Base-by-base conservation (phyloP, 108 stramenopile genomes). In the Bacterosira constricta region DNA sequence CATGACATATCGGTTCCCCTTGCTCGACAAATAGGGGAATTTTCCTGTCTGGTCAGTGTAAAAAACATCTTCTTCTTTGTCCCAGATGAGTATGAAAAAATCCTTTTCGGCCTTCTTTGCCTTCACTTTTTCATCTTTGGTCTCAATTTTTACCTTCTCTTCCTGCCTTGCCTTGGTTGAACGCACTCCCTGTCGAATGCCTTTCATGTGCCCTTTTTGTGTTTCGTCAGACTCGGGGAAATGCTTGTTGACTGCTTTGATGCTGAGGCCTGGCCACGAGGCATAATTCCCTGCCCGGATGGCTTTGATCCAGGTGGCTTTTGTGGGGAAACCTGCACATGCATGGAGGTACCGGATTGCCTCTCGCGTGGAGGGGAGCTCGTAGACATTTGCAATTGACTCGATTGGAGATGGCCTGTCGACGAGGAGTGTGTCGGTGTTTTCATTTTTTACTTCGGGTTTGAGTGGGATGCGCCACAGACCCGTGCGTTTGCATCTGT, bases 201-300 rank as follows among this genome's bases (percentile, higher is more conserved):
- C 34, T 20, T 52, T 60, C 69, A 71, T 71, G 36, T 71, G 69
- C 2, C 69, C 68, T 21, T 69, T 69, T 49, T 20, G 45, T 15
- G 71, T 72, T 30, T 63, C 63, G 1, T 44, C 52, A 0, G 71
- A 72, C 13, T 72, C 63, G 17, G 63, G 63, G 32, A 72, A 72
- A 12, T 63, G 18, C 11, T 52, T 50, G 6, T 17, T 12, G 32
- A 72, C 47, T 31, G 35, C 37, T 20, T 38, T 62, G 35, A 27
- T 12, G 6, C 46, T 72, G 1, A 72, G 1, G 8, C 41, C 59
- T 25, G 71, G 71, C 31, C 58, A 72, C 17, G 73, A 38, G 31
- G 35, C 52, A 20, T 45, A 41, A 36, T 62, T 53, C 23, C 70
- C 70, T 2, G 21, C 35, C 13, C 25, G 29, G 27, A 38, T 26